Evolutionary conservation across 495 filamentous ascomycete genomes (phyloP).

Genomic region (Podospora didyma): DNA sequence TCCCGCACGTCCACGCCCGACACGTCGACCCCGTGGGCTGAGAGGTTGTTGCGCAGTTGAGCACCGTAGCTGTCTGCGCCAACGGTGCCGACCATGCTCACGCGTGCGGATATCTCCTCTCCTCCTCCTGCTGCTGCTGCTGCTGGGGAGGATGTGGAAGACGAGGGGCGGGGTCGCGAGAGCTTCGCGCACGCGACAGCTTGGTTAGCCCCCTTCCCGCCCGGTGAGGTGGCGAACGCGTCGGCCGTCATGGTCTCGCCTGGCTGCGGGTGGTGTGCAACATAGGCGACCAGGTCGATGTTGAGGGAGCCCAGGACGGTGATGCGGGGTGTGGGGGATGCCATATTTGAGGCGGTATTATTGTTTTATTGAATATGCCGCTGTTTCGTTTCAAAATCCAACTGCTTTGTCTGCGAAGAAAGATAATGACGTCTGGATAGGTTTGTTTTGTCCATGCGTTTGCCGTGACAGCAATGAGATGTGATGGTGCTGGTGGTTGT

Average conservation of each 20-base stretch:
- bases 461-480: too few species aligned
- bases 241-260: conserved; percentile 87
- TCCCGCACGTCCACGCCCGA: conserved; percentile 45
- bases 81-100: conserved; percentile 81
- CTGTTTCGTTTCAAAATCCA: not conserved
- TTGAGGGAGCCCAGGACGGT: conserved; percentile 90
- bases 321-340: conserved; percentile 48
- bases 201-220: conserved; percentile 96
- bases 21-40: conserved; percentile 58
- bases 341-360: conserved; percentile 13
- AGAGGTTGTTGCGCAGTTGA: conserved; percentile 47
- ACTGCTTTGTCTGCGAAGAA: too few species aligned
- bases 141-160: conserved; percentile 22
- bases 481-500: not conserved
- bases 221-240: conserved; percentile 72
- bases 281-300: conserved; percentile 83
- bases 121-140: conserved; percentile 3
- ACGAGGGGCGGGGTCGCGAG: conserved; percentile 27
- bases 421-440: too few species aligned
- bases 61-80: conserved; percentile 64
- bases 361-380: not conserved
- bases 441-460: too few species aligned
- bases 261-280: conserved; percentile 71
- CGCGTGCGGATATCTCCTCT: conserved; percentile 45
- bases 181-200: conserved; percentile 68